Evolutionary conservation across 2,329 filamentous ascomycete genomes (phyloP).

Genomic region (Hymenoscyphus infarciens): DNA sequence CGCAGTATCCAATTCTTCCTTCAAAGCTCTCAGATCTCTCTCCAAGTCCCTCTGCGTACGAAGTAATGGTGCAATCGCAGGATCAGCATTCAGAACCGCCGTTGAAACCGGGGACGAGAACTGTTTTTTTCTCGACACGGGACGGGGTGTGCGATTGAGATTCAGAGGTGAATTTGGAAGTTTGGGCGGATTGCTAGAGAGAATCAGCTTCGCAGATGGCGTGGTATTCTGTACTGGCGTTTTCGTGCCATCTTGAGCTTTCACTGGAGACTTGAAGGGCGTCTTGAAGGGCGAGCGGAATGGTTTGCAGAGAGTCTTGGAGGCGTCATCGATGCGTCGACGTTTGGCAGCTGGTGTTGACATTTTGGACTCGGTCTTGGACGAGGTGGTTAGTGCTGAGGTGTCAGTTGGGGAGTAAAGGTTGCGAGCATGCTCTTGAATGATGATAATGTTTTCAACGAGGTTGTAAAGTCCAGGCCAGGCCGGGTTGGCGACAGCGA

Average conservation of each 20-base stretch:
- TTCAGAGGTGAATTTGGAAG: conserved; percentile 14
- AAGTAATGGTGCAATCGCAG: conserved; percentile 33
- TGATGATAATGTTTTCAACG: conserved; percentile 4
- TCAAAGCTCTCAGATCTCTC: conserved; percentile 30
- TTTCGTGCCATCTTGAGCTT: conserved; percentile 13
- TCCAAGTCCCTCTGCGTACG: conserved; percentile 35
- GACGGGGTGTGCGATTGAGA: conserved; percentile 8
- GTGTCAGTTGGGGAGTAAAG: conserved; percentile 27
- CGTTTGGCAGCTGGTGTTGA: conserved; percentile 56
- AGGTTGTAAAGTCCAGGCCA: not conserved
- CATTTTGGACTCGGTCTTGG: conserved; percentile 35
- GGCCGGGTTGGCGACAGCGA: not conserved
- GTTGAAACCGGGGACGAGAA: conserved; percentile 34
- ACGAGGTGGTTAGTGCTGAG: conserved; percentile 28
- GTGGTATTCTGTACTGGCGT: conserved; percentile 14
- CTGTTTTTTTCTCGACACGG: conserved; percentile 20
- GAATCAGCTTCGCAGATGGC: conserved; percentile 14
- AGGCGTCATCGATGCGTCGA: conserved; percentile 56
- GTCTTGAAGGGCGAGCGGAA: conserved; percentile 68
- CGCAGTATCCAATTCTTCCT: conserved; percentile 45
- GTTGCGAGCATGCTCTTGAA: conserved; percentile 20
- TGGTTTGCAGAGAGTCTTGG: conserved; percentile 61
- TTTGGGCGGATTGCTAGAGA: conserved; percentile 13
- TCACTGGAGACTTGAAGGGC: conserved; percentile 33
- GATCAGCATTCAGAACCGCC: conserved; percentile 32